A percentile compares a stretch with the other conserved stretches of the same genome.
phyloP scores from a whole-genome alignment of 2,329 filamentous ascomycete species.

The Epichloe gansuensis region DNA sequence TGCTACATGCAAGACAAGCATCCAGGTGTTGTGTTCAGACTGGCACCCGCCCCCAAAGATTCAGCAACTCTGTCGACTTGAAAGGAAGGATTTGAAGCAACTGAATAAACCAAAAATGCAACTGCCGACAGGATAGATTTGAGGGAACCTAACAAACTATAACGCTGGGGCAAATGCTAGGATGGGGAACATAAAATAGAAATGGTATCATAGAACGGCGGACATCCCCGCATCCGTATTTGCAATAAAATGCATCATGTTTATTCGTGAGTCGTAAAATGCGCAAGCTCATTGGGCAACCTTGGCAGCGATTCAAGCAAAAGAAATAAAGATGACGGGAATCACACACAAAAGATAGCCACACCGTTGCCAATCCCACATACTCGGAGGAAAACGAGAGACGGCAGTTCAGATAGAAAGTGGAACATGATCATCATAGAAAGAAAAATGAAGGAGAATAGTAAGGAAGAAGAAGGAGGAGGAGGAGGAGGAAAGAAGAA shows the following conservation, averaged over 20 bases:
- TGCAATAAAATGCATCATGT: neutral
- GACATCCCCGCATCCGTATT: neutral
- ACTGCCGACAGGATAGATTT: neutral
- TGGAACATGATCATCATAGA: slow-evolving; percentile 3
- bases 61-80: neutral
- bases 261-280: slow-evolving; percentile 4
- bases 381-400: slow-evolving; percentile 2
- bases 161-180: slow-evolving; percentile 3
- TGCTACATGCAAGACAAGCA: neutral
- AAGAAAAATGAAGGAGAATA: slow-evolving; percentile 1
- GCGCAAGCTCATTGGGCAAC: slow-evolving; percentile 4
- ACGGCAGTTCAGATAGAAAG: slow-evolving; percentile 1
- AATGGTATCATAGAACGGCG: slow-evolving; percentile 1
- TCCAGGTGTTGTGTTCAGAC: neutral
- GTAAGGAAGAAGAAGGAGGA: slow-evolving; percentile 2
- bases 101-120: neutral
- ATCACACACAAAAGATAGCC: slow-evolving; percentile 1
- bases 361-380: slow-evolving; percentile 3
- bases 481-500: neutral
- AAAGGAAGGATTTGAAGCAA: neutral
- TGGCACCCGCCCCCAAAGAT: neutral
- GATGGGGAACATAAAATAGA: slow-evolving; percentile 7
- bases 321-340: neutral
- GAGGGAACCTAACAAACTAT: neutral
- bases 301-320: slow-evolving; percentile 2